phyloP scores from a whole-genome alignment of 2,329 filamentous ascomycete species.

The Trichoderma sp. region DNA sequence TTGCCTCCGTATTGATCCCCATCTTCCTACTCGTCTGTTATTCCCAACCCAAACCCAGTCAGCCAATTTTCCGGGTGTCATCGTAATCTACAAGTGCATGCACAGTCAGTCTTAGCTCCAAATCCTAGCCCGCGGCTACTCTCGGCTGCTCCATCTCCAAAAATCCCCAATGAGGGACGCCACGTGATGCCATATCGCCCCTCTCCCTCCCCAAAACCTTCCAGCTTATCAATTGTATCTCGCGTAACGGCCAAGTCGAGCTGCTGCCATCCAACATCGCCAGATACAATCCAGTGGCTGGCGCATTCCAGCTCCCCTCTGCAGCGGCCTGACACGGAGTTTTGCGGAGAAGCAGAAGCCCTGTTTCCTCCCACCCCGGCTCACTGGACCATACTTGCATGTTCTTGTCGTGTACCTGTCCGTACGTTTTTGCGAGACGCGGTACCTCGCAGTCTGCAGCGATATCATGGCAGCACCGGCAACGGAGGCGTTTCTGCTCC shows the following conservation, averaged over 20 bases:
- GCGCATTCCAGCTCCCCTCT: neutral
- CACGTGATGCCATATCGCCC: conserved; percentile 25
- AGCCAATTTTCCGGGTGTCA: neutral
- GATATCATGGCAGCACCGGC: neutral
- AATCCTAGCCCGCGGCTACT: conserved; percentile 24
- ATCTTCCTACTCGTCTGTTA: no score
- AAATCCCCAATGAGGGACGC: conserved; percentile 19
- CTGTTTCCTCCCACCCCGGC: neutral
- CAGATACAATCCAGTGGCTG: neutral
- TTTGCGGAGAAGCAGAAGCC: conserved; percentile 15
- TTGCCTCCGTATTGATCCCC: no score
- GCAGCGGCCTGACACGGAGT: conserved; percentile 21
- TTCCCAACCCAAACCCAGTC: neutral
- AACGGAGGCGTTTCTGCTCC: neutral
- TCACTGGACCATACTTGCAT: neutral
- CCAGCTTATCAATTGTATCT: neutral
- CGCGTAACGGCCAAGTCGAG: no score
- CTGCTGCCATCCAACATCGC: neutral
- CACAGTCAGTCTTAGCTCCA: neutral
- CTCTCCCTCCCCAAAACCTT: neutral
- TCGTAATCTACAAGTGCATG: neutral
- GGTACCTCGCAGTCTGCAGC: neutral
- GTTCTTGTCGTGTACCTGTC: neutral
- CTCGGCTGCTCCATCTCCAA: conserved; percentile 21
- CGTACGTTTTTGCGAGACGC: neutral